Percentiles rank a stretch among this genome's conserved stretches.
Evolutionary conservation across 2,329 filamentous ascomycete species (phyloP).

Genomic region (Fusarium coicis): DNA sequence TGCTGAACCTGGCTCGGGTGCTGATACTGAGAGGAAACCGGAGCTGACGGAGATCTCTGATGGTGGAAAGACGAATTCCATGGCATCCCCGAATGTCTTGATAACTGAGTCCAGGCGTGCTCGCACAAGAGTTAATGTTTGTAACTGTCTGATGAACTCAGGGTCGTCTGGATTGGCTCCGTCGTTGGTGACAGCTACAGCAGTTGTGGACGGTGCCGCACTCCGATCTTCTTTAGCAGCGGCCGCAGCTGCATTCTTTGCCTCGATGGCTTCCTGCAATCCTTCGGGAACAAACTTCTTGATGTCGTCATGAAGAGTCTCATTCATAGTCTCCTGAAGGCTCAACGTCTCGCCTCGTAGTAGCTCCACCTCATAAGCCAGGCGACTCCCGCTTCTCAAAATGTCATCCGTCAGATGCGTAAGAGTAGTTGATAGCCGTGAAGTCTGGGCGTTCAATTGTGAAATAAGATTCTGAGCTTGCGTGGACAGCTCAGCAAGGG

Average conservation of each 20-base stretch:
- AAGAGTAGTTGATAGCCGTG: constrained; percentile 81
- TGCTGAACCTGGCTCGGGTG: constrained; percentile 75
- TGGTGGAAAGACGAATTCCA: constrained; percentile 93
- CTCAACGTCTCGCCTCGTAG: constrained; percentile 86
- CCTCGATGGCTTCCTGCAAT: constrained; percentile 49
- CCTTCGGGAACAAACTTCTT: constrained; percentile 73
- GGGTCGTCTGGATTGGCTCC: constrained; percentile 59
- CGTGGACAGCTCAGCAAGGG: constrained; percentile 80
- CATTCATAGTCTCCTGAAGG: constrained; percentile 81
- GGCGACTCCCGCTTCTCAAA: constrained; percentile 82
- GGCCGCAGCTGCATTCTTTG: constrained; percentile 30
- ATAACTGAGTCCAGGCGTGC: constrained; percentile 89
- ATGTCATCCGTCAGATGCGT: constrained; percentile 96
- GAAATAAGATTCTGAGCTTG: constrained; percentile 88
- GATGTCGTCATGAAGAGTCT: constrained; percentile 78
- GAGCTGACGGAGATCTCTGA: constrained; percentile 86
- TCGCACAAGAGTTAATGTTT: constrained; percentile 84
- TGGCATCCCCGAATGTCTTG: constrained; percentile 90
- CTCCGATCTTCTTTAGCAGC: constrained; percentile 33
- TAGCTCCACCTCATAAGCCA: constrained; percentile 95
- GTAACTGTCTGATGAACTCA: constrained; percentile 79
- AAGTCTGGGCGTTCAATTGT: constrained; percentile 88
- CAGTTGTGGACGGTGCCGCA: constrained; percentile 39
- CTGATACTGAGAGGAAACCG: constrained; percentile 89
- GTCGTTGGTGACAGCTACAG: neutral